Conservation (phyloP, 768 basidiomycete species). For the Amanita pseudoporphyria region DNA sequence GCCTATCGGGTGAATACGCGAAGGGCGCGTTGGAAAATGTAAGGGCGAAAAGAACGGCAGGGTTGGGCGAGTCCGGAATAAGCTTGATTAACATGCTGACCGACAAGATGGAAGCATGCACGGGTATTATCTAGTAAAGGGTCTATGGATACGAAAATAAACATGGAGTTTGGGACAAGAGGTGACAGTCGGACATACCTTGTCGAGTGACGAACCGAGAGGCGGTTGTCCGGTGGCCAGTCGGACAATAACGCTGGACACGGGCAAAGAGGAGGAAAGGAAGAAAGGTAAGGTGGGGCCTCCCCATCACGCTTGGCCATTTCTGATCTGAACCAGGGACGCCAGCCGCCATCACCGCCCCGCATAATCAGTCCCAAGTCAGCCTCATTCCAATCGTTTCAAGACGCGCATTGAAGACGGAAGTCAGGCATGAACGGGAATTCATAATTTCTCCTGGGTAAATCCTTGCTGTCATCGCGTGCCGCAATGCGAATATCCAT, state of each 20-base stretch:
- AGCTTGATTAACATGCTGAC: conserved; percentile 50
- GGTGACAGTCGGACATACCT: background rate
- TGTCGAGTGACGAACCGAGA: background rate
- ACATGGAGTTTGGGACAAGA: background rate
- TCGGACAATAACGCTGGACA: background rate
- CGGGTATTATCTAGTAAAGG: conserved; percentile 3
- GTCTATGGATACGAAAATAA: background rate
- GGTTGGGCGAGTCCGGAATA: conserved; percentile 28
- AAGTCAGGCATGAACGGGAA: too few relatives aligned
- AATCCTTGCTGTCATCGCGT: too few relatives aligned
- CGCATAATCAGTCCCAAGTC: background rate
- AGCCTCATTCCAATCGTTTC: background rate
- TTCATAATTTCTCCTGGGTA: too few relatives aligned
- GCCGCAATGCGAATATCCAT: too few relatives aligned
- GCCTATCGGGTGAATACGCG: conserved; percentile 3
- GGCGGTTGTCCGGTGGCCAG: conserved; percentile 3
- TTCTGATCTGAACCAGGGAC: conserved; percentile 5
- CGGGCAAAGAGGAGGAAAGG: background rate
- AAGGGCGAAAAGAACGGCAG: conserved; percentile 51
- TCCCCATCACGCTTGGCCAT: background rate
- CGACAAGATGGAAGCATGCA: conserved; percentile 5
- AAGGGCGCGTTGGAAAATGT: conserved; percentile 42
- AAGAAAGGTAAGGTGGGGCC: background rate
- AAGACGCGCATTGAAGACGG: too few relatives aligned
- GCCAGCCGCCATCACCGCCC: background rate